Conservation (phyloP, 305 asterid genomes). For the Fraxinus ornus region DNA sequence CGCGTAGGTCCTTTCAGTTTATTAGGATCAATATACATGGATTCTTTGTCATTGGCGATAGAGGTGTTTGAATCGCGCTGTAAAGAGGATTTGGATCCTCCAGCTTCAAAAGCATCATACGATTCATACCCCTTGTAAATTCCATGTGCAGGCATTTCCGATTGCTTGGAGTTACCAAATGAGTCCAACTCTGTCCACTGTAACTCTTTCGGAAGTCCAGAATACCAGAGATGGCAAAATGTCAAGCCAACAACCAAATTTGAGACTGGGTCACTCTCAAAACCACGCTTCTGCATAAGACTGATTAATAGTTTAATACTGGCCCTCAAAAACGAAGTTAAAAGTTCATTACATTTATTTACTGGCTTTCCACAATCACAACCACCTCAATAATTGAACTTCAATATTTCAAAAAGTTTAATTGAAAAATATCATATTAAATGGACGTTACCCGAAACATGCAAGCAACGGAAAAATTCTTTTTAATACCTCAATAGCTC, state of each 20-base stretch:
- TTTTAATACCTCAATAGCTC: neutral
- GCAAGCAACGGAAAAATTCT: neutral
- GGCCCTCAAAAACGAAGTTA: neutral
- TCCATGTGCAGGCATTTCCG: conserved; percentile 38
- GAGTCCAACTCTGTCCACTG: conserved; percentile 43
- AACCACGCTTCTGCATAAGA: conserved; percentile 63
- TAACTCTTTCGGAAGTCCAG: conserved; percentile 52
- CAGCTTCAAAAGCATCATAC: conserved; percentile 30
- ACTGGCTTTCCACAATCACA: neutral
- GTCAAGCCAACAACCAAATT: conserved; percentile 74
- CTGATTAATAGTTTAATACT: conserved; percentile 32
- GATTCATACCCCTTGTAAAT: conserved; percentile 31
- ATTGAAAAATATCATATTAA: neutral
- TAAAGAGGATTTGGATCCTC: conserved; percentile 31
- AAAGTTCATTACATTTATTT: neutral
- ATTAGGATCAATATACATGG: conserved; percentile 36
- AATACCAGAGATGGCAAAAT: conserved; percentile 69
- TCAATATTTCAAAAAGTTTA: neutral
- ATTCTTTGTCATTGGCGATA: conserved; percentile 54
- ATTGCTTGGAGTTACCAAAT: conserved; percentile 28
- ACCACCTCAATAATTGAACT: neutral
- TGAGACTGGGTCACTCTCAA: conserved; percentile 53
- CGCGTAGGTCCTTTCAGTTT: conserved; percentile 36
- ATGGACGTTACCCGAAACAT: neutral
- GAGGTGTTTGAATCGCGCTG: conserved; percentile 55